A percentile compares a stretch with the other conserved stretches of the same genome.
Conservation (phyloP, 208 protist species). For the Leishmania tropica region DNA sequence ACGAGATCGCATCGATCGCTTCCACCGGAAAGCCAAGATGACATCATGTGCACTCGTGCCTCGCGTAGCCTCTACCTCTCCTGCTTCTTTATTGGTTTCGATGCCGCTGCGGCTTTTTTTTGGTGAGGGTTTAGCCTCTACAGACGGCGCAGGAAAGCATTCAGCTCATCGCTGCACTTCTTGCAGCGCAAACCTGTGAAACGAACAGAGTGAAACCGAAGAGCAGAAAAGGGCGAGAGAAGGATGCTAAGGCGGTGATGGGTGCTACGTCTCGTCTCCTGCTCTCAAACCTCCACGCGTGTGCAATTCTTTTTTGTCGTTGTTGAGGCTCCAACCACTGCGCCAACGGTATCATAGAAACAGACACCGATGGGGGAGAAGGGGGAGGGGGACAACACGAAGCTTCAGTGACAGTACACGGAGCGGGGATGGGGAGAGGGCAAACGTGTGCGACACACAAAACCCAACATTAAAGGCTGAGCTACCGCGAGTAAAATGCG, state of each 20-base stretch:
- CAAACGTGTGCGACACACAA: neutral
- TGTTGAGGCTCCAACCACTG: neutral
- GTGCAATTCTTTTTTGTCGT: neutral
- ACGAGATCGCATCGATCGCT: neutral
- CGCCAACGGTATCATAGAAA: neutral
- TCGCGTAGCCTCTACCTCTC: neutral
- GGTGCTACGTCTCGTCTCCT: neutral
- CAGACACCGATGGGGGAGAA: neutral
- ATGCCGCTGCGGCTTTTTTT: neutral
- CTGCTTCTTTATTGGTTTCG: neutral
- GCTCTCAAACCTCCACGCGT: neutral
- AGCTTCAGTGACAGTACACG: neutral
- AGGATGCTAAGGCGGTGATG: neutral
- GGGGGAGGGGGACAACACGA: neutral
- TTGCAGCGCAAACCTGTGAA: neutral
- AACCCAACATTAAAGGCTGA: neutral
- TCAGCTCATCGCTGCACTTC: neutral
- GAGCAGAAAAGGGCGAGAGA: neutral
- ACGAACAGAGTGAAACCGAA: neutral
- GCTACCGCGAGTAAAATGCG: neutral
- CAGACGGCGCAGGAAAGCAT: neutral
- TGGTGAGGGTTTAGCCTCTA: neutral
- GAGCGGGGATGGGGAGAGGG: neutral
- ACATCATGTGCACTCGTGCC: neutral
- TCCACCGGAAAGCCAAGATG: neutral